These are phyloP conservation scores for Camelina neglecta DNA, from an alignment of 345 rosid species.

Conservation along the genomic window DNA sequence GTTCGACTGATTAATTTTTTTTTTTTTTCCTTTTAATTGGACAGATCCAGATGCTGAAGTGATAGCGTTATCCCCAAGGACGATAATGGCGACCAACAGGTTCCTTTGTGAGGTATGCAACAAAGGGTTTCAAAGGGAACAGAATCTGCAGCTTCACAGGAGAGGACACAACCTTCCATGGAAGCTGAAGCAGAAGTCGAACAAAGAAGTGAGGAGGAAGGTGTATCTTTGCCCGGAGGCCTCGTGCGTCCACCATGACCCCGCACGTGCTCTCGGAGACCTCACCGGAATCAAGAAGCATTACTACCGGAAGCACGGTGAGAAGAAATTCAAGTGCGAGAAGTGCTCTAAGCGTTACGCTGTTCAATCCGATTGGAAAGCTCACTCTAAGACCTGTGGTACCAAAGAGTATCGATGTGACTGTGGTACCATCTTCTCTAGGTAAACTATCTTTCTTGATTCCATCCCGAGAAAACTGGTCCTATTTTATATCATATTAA, in stretches of 20 bases:
- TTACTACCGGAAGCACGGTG: constrained; percentile 75
- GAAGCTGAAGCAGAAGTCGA: constrained; percentile 77
- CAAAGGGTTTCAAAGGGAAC: constrained; percentile 86
- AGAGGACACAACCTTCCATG: constrained; percentile 90
- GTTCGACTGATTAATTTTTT: not conserved
- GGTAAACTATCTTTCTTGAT: constrained; percentile 49
- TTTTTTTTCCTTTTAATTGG: not conserved
- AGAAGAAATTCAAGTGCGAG: constrained; percentile 85
- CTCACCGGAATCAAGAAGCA: constrained; percentile 85
- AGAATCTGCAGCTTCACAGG: constrained; percentile 80
- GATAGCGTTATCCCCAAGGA: constrained; percentile 82
- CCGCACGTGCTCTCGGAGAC: constrained; percentile 82
- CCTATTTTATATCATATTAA: not conserved
- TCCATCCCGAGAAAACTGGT: not conserved
- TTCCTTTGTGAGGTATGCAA: constrained; percentile 86
- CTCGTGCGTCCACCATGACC: constrained; percentile 85
- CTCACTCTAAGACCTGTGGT: constrained; percentile 76
- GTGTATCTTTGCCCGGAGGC: constrained; percentile 85
- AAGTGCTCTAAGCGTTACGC: constrained; percentile 78
- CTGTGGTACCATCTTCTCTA: constrained; percentile 83
- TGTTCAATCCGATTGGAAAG: constrained; percentile 91
- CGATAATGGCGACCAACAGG: constrained; percentile 83
- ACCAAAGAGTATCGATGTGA: constrained; percentile 76
- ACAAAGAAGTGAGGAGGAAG: constrained; percentile 70
- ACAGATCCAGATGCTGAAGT: constrained; percentile 90